phyloP scores from a whole-genome alignment of 2,329 filamentous ascomycete genomes.

The Lachnellula arida region DNA sequence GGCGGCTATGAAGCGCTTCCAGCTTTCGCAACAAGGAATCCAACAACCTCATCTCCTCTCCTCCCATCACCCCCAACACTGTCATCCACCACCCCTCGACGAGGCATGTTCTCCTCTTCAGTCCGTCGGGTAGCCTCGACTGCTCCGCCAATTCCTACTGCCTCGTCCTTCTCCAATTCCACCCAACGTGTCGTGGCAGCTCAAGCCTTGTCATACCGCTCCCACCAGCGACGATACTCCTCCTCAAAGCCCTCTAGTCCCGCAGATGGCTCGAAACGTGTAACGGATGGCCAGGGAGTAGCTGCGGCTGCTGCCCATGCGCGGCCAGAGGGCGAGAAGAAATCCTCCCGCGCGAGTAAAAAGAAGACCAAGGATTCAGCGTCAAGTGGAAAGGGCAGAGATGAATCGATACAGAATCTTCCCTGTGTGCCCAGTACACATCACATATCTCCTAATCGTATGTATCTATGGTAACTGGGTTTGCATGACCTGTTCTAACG shows the following conservation, averaged over 20 bases:
- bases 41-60: neutral
- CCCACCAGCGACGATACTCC: conserved; percentile 32
- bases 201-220: conserved; percentile 27
- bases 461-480: neutral
- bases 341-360: conserved; percentile 43
- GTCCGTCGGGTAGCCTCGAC: conserved; percentile 28
- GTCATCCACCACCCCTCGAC: neutral
- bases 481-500: neutral
- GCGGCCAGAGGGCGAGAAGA: conserved; percentile 34
- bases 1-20: no score
- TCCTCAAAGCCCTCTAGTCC: conserved; percentile 37
- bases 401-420: conserved; percentile 50
- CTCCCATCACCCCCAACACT: neutral
- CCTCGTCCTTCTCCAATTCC: conserved; percentile 21
- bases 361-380: conserved; percentile 52
- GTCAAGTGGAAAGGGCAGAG: conserved; percentile 33
- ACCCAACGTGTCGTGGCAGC: conserved; percentile 24
- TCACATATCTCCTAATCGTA: conserved; percentile 64
- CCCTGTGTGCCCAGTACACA: conserved; percentile 73
- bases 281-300: conserved; percentile 20
- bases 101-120: conserved; percentile 33
- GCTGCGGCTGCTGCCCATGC: conserved; percentile 22
- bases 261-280: conserved; percentile 31
- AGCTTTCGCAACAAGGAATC: neutral
- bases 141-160: conserved; percentile 25